Evolutionary conservation across 2,329 filamentous ascomycete genomes (phyloP).

Genomic region (Diaporthe longicolla): DNA sequence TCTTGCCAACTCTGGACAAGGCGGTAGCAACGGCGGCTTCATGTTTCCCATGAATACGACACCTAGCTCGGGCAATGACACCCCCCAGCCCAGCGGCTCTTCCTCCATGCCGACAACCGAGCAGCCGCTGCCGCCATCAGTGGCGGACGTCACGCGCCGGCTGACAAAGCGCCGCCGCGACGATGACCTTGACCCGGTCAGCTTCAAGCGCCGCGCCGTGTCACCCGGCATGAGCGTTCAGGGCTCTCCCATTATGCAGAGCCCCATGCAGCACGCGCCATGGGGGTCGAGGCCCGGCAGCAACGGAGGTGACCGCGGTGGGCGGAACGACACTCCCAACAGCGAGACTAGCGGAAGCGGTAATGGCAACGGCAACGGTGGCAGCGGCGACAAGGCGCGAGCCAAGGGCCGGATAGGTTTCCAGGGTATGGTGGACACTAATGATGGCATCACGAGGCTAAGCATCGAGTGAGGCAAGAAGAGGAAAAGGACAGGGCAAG

Average conservation of each 20-base stretch:
- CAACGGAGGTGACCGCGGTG: constrained; percentile 62
- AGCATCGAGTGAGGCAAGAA: constrained; percentile 80
- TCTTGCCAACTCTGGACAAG: constrained; percentile 49
- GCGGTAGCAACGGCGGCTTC: constrained; percentile 45
- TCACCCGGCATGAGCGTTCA: constrained; percentile 92
- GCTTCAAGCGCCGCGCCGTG: constrained; percentile 92
- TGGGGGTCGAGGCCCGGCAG: constrained; percentile 77
- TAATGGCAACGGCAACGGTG: constrained; percentile 53
- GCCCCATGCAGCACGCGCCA: constrained; percentile 79
- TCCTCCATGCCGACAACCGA: constrained; percentile 47
- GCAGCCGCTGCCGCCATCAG: constrained; percentile 66
- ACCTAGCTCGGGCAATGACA: constrained; percentile 54
- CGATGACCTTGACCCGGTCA: constrained; percentile 89
- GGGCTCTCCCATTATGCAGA: constrained; percentile 90
- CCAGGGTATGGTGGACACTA: constrained; percentile 96
- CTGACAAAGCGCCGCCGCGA: constrained; percentile 84
- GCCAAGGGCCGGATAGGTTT: constrained; percentile 79
- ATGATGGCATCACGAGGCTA: constrained; percentile 96
- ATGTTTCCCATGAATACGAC: constrained; percentile 50
- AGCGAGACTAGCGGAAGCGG: constrained; percentile 47
- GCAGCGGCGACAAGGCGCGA: constrained; percentile 61
- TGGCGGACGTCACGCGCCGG: constrained; percentile 82
- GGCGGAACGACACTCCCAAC: constrained; percentile 66
- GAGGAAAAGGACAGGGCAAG: not conserved
- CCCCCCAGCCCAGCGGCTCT: constrained; percentile 54